Conservation (phyloP, 805 yeast genomes). For the Danielia oregonensis region DNA sequence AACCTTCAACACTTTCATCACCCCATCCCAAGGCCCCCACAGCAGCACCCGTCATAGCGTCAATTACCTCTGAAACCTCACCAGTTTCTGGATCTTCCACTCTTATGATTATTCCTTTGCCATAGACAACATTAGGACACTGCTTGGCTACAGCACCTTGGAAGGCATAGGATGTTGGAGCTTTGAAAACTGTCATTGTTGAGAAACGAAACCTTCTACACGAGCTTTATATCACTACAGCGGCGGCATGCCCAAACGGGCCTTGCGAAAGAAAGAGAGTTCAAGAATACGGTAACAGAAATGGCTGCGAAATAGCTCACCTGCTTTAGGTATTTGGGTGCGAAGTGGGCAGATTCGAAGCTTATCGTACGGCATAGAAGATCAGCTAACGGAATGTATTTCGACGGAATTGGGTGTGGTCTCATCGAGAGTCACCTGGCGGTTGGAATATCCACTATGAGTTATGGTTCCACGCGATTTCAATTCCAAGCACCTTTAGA, state of each 20-base stretch:
- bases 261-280: neutral
- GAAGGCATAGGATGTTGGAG: constrained; percentile 36
- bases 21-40: constrained; percentile 34
- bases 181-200: constrained; percentile 1
- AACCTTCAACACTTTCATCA: constrained; percentile 21
- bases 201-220: neutral
- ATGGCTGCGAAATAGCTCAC: no score
- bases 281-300: neutral
- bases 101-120: constrained; percentile 40
- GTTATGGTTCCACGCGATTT: no score
- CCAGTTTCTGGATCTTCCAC: constrained; percentile 41
- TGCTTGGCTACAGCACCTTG: constrained; percentile 38
- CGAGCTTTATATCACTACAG: no score
- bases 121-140: constrained; percentile 36
- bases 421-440: no score
- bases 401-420: no score
- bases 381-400: no score
- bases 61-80: constrained; percentile 21
- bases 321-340: no score
- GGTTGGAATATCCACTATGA: no score
- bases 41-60: constrained; percentile 30
- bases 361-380: no score
- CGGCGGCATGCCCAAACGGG: no score
- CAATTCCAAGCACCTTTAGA: no score
- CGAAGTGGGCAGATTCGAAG: no score